Conservation (phyloP, 176 grass and related monocot species). For the Typha latifolia region DNA sequence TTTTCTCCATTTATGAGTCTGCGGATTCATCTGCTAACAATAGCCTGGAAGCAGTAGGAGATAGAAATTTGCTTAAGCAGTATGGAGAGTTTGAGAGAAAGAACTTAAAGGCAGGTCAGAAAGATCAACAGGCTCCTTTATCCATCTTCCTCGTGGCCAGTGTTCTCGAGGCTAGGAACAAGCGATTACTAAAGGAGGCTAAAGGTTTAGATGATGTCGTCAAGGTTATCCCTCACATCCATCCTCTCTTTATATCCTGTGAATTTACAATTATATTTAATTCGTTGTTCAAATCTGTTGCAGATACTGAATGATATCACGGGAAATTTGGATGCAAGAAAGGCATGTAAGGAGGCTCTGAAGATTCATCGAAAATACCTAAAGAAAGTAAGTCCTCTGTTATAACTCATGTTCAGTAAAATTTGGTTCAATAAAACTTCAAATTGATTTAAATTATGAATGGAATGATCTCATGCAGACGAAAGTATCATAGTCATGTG, state of each 20-base stretch:
- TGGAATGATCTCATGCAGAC: slow-evolving; percentile 30
- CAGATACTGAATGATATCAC: slow-evolving; percentile 96
- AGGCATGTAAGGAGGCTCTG: slow-evolving; percentile 74
- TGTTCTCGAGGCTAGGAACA: slow-evolving; percentile 76
- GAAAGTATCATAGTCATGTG: slow-evolving; percentile 40
- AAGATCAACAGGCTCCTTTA: slow-evolving; percentile 42
- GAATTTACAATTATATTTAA: not conserved
- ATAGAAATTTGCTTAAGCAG: slow-evolving; percentile 47
- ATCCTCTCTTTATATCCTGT: not conserved
- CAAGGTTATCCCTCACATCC: slow-evolving; percentile 45
- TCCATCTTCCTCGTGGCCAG: slow-evolving; percentile 84
- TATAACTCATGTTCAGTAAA: not conserved
- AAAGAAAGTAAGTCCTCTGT: slow-evolving; percentile 34
- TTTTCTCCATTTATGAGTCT: slow-evolving; percentile 63
- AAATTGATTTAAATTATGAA: not conserved
- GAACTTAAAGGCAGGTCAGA: slow-evolving; percentile 36
- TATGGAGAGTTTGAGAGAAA: slow-evolving; percentile 79
- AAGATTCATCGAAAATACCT: slow-evolving; percentile 83
- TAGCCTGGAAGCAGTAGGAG: slow-evolving; percentile 2
- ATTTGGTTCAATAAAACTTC: too few species aligned
- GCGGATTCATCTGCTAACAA: slow-evolving; percentile 13
- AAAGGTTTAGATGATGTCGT: slow-evolving; percentile 96
- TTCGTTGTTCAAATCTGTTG: slow-evolving; percentile 17
- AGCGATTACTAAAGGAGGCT: slow-evolving; percentile 52
- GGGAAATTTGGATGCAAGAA: slow-evolving; percentile 83